phyloP scores from a whole-genome alignment of 192 early-diverging fungal genomes.

The Gigaspora rosea region DNA sequence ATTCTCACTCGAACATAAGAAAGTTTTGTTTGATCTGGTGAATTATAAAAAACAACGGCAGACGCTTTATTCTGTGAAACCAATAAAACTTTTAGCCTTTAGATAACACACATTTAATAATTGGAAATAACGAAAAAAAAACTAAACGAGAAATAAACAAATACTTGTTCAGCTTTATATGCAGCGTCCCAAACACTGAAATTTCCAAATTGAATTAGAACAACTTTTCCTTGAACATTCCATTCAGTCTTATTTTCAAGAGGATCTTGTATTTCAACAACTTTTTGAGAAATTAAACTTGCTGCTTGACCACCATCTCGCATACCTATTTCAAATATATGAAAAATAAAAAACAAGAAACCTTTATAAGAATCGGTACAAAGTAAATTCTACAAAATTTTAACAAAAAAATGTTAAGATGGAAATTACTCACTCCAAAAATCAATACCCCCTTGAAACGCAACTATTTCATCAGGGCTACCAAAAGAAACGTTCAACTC shows the following conservation, averaged over 20 bases:
- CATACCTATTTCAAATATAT: conserved; percentile 41
- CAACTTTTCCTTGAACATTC: conserved; percentile 53
- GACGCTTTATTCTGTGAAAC: conserved; percentile 47
- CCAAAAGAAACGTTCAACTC: conserved; percentile 37
- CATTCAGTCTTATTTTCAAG: conserved; percentile 46
- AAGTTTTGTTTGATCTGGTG: conserved; percentile 44
- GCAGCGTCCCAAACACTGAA: conserved; percentile 62
- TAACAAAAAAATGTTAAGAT: neutral
- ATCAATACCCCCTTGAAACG: conserved; percentile 48
- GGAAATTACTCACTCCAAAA: conserved; percentile 46
- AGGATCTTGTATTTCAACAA: conserved; percentile 47
- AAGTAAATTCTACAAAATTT: neutral
- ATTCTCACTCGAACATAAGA: conserved; percentile 56
- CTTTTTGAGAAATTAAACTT: conserved; percentile 41
- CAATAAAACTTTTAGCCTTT: neutral
- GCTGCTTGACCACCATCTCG: conserved; percentile 61
- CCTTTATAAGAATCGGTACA: neutral
- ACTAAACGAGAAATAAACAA: neutral
- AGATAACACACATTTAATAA: neutral
- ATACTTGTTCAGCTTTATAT: conserved; percentile 54
- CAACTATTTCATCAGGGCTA: conserved; percentile 4
- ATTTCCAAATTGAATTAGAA: conserved; percentile 46
- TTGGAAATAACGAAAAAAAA: neutral
- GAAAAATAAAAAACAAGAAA: neutral
- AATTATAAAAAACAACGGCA: conserved; percentile 62